Evolutionary conservation across 2,329 filamentous ascomycete genomes (phyloP).

Genomic region (Sarocladium brachiariae): DNA sequence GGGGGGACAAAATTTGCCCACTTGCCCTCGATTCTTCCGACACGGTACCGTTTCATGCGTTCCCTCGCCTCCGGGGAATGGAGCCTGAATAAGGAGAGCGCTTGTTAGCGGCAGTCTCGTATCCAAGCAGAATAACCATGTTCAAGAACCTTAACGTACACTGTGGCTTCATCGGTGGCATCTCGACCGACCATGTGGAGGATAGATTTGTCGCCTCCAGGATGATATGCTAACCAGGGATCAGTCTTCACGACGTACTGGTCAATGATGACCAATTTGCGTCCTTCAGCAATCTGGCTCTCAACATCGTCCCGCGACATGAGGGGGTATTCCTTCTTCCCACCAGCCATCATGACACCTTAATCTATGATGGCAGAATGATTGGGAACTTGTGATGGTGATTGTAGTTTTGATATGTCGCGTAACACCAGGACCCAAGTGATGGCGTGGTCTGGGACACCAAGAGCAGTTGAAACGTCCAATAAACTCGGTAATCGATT

Average conservation of each 20-base stretch:
- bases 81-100: constrained; percentile 46
- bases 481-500: background rate
- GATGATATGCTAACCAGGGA: constrained; percentile 82
- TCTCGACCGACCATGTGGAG: constrained; percentile 54
- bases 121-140: too few species aligned
- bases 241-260: constrained; percentile 80
- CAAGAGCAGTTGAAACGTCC: too few species aligned
- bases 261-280: constrained; percentile 73
- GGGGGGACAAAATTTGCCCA: constrained; percentile 90
- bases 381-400: background rate
- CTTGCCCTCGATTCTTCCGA: constrained; percentile 70
- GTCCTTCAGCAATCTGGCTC: constrained; percentile 73
- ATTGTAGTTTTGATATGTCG: background rate
- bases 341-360: background rate
- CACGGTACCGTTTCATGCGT: constrained; percentile 63
- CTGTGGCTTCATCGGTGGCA: constrained; percentile 53
- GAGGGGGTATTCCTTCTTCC: constrained; percentile 25
- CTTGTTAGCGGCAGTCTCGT: too few species aligned
- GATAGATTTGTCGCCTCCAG: constrained; percentile 86
- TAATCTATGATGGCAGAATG: background rate
- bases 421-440: background rate
- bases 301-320: constrained; percentile 44
- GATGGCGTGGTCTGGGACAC: too few species aligned
- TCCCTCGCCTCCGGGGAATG: constrained; percentile 73
- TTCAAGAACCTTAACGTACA: constrained; percentile 53